A percentile compares a stretch with the other conserved stretches of the same genome.
Evolutionary conservation across 768 basidiomycete species (phyloP).

Genomic region (Coprinopsis strossmayeri): DNA sequence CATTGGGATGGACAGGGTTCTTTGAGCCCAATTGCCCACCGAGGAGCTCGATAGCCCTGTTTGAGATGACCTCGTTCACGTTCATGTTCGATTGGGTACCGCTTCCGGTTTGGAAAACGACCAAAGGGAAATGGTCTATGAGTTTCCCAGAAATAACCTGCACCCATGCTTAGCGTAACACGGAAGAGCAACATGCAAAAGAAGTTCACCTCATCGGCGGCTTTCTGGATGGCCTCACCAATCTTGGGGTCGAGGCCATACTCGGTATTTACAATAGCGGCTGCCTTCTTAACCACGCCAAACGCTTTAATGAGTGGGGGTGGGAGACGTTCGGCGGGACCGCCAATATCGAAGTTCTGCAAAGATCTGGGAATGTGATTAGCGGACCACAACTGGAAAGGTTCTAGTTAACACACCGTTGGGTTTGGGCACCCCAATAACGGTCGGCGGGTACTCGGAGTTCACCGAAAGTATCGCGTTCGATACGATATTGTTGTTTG

Average conservation of each 20-base stretch:
- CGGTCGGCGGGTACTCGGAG: slow-evolving; percentile 69
- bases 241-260: slow-evolving; percentile 91
- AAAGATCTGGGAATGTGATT: slow-evolving; percentile 52
- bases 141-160: slow-evolving; percentile 96
- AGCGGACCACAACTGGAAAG: not conserved
- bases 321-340: slow-evolving; percentile 87
- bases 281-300: slow-evolving; percentile 95
- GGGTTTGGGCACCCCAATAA: slow-evolving; percentile 99
- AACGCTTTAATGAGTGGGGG: slow-evolving; percentile 97
- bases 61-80: slow-evolving; percentile 96
- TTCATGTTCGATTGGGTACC: slow-evolving; percentile 99
- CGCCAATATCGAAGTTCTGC: slow-evolving; percentile 98
- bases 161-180: no score
- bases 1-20: slow-evolving; percentile 97
- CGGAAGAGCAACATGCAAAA: no score
- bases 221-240: slow-evolving; percentile 82
- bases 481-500: slow-evolving; percentile 58
- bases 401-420: slow-evolving; percentile 48
- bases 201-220: slow-evolving; percentile 97
- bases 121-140: slow-evolving; percentile 92
- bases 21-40: slow-evolving; percentile 95
- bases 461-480: slow-evolving; percentile 95
- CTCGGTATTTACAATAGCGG: slow-evolving; percentile 78
- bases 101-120: slow-evolving; percentile 98
- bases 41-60: slow-evolving; percentile 94